Evolutionary conservation across 2,329 filamentous ascomycete species (phyloP).

Genomic region (Pyrenochaeta sp.): DNA sequence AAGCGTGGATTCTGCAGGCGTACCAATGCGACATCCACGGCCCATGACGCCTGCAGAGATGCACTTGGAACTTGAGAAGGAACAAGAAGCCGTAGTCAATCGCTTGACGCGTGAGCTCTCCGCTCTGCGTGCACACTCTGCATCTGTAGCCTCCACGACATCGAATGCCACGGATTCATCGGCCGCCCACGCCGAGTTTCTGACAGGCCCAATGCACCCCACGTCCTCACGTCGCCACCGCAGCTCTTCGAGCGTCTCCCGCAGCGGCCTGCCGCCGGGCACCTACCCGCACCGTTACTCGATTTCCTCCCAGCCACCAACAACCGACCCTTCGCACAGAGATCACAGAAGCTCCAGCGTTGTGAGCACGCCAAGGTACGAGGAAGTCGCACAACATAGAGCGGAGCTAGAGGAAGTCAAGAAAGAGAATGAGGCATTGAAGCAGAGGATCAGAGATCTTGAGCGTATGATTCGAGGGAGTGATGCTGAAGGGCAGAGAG

Average conservation of each 20-base stretch:
- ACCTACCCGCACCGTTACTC: conserved; percentile 43
- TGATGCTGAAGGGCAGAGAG: conserved; percentile 40
- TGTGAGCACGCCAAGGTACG: conserved; percentile 50
- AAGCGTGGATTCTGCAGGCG: conserved; percentile 58
- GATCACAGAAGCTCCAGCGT: conserved; percentile 42
- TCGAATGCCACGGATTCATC: conserved; percentile 56
- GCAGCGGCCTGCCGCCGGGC: conserved; percentile 33
- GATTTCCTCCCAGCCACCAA: conserved; percentile 39
- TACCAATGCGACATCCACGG: conserved; percentile 82
- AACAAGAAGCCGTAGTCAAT: conserved; percentile 95
- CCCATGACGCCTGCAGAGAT: conserved; percentile 89
- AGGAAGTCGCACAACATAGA: conserved; percentile 55
- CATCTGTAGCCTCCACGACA: conserved; percentile 67
- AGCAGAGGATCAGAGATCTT: conserved; percentile 57
- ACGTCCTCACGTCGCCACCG: conserved; percentile 65
- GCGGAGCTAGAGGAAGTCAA: conserved; percentile 60
- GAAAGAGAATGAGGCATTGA: conserved; percentile 58
- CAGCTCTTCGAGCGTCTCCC: conserved; percentile 63
- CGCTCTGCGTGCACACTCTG: conserved; percentile 76
- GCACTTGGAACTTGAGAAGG: conserved; percentile 89
- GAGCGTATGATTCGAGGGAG: conserved; percentile 50
- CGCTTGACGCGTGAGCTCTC: conserved; percentile 89
- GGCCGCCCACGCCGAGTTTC: conserved; percentile 51
- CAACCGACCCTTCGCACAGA: conserved; percentile 29
- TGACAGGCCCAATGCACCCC: conserved; percentile 60